Evolutionary conservation across 2,329 filamentous ascomycete species (phyloP), one percentile per base, ranked within the genome.

Genomic region (Epichloe sibirici): DNA sequence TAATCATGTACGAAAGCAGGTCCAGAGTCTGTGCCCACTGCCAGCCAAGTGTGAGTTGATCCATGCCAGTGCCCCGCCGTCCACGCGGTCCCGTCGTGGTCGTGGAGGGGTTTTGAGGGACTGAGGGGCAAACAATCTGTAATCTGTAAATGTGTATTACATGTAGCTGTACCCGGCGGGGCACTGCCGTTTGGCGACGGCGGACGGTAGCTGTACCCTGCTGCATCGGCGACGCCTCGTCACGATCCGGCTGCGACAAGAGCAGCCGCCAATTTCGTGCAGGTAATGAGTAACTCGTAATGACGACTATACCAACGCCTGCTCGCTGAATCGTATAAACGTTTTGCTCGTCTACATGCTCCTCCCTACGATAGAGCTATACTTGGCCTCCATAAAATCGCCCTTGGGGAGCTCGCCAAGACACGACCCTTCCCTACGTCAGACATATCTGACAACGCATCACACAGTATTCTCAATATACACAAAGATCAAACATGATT

Each of bases 1-100:
- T 17, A 17, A 17, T 17, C 17, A 17, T 17, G 17, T 17, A 17
- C 17, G 17, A 17, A 17, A 17, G 17, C 17, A 17, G 17, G 6
- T 28, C 25, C 28, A 8, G 28, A 28, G 28, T 28, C 28, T 28
- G 28, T 28, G 28, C 28, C 28, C 28, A 28, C 28, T 28, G 28
- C 28, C 28, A 28, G 28, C 28, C 28, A 28, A 28, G 28, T 9
- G 7, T 28, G 28, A 8, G 28, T 31, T 8, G 28, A 31, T 31
- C 28, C 28, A 31, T n/a, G 17, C 2, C 17, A 23, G 21, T 37
- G 39, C 48, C 48, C 38, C 38, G 39, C 42, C 34, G 11, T 51
- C 49, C 49, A 51, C 42, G 49, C 49, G 49, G 49, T 31, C 40
- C 40, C 49, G 42, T 39, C 48, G 13, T 45, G 39, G 28, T 31